Evolutionary conservation across 345 rosid genomes (phyloP), one percentile per base, ranked within the genome.

Genomic region (Pistacia atlantica): DNA sequence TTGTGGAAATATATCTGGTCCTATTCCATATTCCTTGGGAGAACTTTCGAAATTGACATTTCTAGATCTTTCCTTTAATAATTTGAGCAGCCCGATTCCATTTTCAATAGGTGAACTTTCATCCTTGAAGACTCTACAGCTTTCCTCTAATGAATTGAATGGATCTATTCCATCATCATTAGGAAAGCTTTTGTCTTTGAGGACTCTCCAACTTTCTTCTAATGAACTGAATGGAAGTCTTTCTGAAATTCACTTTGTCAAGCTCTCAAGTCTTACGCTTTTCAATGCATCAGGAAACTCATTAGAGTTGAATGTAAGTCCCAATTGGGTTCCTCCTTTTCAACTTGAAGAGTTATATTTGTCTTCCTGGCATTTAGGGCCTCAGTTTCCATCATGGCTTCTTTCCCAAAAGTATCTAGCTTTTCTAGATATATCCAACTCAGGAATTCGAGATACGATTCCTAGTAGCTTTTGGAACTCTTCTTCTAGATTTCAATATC

Each of bases 381-480:
- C 83, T 25, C 18, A 3, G 3, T 86, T 84, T 28, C 89, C 87
- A 0, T 9, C 13, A 1, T 86, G 85, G 89, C 31, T 86, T 64
- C 76, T 8, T 51, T 12, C 68, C 38, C 85, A 79, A 25, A 75
- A 14, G 1, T 3, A 33, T 7, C 57, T 60, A 25, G 3, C 8
- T 8, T 22, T 18, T 13, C 75, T 84, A 8, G 83, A 86, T 51
- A 61, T 84, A 33, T 81, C 85, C 1, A 37, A 60, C 9, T 46
- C 75, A 10, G 78, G 51, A 14, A 79, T 84, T 75, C 72, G 81
- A 67, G 85, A 76, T 57, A 1, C 48, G 18, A 52, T 83, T 16
- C 83, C 85, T 0, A 0, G 18, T 11, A 83, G 84, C 85, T 84
- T 84, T 64, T 75, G 84, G 81, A 51, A 79, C 10, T 56, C 59